These are phyloP conservation scores for Zasmidium cellare DNA, from an alignment of 2,329 filamentous ascomycete species.

Conservation along the genomic window DNA sequence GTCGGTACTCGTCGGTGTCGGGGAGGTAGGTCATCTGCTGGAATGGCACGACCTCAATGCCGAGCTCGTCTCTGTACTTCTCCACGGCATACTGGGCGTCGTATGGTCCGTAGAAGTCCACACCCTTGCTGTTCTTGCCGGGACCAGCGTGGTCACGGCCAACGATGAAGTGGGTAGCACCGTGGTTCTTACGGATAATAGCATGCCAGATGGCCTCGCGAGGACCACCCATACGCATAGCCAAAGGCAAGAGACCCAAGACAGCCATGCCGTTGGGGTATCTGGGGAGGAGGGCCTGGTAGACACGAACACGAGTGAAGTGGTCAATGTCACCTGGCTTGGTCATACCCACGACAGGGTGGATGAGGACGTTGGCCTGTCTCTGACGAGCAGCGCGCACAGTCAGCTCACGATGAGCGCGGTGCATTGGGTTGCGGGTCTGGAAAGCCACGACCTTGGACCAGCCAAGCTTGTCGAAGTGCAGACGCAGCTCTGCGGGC, in stretches of 20 bases:
- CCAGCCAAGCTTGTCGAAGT: conserved; percentile 99
- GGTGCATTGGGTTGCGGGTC: conserved; percentile 98
- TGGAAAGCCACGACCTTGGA: conserved; percentile 97
- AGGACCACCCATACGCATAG: conserved; percentile 98
- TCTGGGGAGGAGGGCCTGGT: conserved; percentile 91
- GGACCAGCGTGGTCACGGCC: conserved; percentile 97
- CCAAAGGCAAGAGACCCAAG: conserved; percentile 87
- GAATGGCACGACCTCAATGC: conserved; percentile 98
- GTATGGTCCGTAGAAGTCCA: conserved; percentile 97
- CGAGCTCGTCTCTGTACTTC: conserved; percentile 94
- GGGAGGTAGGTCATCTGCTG: conserved; percentile 99
- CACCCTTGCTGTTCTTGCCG: conserved; percentile 95
- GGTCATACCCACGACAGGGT: conserved; percentile 96
- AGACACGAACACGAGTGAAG: conserved; percentile 98
- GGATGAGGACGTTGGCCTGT: conserved; percentile 98
- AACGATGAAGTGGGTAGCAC: conserved; percentile 98
- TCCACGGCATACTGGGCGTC: conserved; percentile 95
- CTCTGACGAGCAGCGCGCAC: conserved; percentile 93
- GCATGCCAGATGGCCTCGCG: conserved; percentile 99
- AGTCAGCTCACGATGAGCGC: conserved; percentile 95
- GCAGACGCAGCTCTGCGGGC: conserved; percentile 86
- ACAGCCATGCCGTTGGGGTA: conserved; percentile 99
- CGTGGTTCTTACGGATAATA: conserved; percentile 99
- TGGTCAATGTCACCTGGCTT: conserved; percentile 99
- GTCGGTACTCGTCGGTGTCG: conserved; percentile 93